phyloP scores from a whole-genome alignment of 106 monocot species.

The Dioscorea alata region DNA sequence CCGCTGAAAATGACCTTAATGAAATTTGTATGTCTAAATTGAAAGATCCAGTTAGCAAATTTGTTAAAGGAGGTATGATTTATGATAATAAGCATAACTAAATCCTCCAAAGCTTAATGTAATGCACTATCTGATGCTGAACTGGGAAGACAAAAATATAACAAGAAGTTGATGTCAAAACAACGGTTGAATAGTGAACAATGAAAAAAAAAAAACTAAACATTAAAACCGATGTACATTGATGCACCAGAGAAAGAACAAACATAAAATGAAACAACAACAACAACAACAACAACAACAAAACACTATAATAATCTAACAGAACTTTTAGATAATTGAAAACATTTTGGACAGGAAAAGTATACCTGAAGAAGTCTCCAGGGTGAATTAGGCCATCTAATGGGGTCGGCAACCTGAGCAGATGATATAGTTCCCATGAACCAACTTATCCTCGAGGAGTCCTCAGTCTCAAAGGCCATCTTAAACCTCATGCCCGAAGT shows the following conservation, averaged over 20 bases:
- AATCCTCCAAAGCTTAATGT: too few species aligned
- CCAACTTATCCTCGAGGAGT: slow-evolving; percentile 9
- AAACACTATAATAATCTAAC: background rate
- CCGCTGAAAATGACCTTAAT: background rate
- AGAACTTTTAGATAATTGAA: background rate
- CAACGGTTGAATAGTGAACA: too few species aligned
- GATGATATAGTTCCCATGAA: slow-evolving; percentile 13
- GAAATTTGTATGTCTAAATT: background rate
- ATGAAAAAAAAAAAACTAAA: too few species aligned
- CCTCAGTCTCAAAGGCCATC: slow-evolving; percentile 15
- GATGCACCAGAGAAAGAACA: background rate
- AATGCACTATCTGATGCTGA: too few species aligned
- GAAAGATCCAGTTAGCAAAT: too few species aligned
- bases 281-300: background rate
- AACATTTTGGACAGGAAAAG: background rate
- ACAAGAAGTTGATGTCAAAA: too few species aligned
- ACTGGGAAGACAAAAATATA: too few species aligned
- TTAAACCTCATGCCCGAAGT: slow-evolving; percentile 10
- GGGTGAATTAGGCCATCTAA: slow-evolving; percentile 11
- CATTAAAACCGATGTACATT: background rate
- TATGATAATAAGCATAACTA: too few species aligned
- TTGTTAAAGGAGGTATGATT: too few species aligned
- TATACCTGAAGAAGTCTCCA: slow-evolving; percentile 14
- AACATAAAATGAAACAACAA: background rate
- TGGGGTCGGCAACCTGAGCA: slow-evolving; percentile 3